Evolutionary conservation across 2,329 filamentous ascomycete genomes (phyloP), one percentile per base, ranked within the genome.

Genomic region (Sporothrix variecibatus): DNA sequence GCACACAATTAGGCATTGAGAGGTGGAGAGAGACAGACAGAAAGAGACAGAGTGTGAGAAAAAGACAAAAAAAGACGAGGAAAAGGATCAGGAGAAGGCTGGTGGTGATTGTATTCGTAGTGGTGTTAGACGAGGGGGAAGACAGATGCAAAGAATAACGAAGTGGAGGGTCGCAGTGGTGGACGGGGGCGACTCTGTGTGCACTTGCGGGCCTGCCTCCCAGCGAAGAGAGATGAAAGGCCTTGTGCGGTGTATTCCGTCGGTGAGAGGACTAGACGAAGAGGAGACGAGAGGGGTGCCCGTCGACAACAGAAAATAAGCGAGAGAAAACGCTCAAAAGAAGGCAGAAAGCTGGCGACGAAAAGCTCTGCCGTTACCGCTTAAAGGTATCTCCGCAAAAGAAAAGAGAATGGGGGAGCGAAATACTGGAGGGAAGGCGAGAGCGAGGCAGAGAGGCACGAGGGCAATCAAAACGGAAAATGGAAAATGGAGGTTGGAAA

Each of bases 231-330:
- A 49, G 28, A 38, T 51, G 28, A 40, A 62, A 34, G 26, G 23
- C 53, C 69, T 62, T 26, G 53, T 46, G 53, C 69, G 53, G 53
- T 71, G 51, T 49, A 46, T 71, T 46, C 20, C 31, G 69, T 71
- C 53, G 69, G 69, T 71, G 69, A 71, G 69, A 31, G 23, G 53
- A n/a, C n/a, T n/a, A 43, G 53, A 28, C n/a, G 34, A 43, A 31
- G 68, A 56, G 12, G 51, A 26, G n/a, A 40, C 4, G 34, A 40
- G 23, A 58, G 53, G n/a, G 15, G 64, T 65, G 62, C 38, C 26
- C 28, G 43, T 11, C 9, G 43, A 20, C 17, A n/a, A 68, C 62
- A 46, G 65, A 28, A 51, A 51, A 68, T 15, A 40, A 8, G 26
- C 31, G n/a, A 11, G 28, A 38, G 49, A 62, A 23, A 23, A 3